Base-by-base conservation (phyloP, 257 asterid species). In the Voacanga thouarsii region DNA sequence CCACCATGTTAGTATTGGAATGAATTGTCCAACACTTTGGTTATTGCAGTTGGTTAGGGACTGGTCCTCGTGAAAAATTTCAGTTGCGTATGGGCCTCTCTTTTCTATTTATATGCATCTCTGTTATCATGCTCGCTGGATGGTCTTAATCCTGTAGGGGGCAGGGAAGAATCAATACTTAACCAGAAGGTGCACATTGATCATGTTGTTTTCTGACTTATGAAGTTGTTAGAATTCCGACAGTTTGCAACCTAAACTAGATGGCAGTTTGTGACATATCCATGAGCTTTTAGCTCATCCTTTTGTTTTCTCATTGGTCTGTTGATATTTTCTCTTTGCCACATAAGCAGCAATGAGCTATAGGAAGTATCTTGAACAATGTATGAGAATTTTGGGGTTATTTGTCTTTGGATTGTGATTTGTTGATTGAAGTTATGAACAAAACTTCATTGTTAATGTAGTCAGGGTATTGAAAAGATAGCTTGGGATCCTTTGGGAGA, bases 401-500 rank as follows among this genome's bases (percentile, higher is more conserved):
- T 12, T 23, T 28, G 26, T 49, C 50, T 6, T 49, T 18, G 37
- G 37, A 14, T 49, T 14, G 30, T 4, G 30, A 49, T 15, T 21
- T 63, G 24, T 44, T 47, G 18, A 30, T 74, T 30, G 12, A 47
- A 6, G 39, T 15, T 70, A 9, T 41, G 73, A 68, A 23, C 16
- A 68, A 41, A 68, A 21, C 51, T 21, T 4, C 33, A 9, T 78
- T 41, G 37, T 63, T 59, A 79, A 21, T 82, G 67, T 89, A 91
- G 98, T 84, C 88, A 45, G 65, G 86, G 90, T 77, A 89, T 95
- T 79, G 93, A 92, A 84, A 95, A 93, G 91, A 89, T 95, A 84
- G 97, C 97, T 66, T 93, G 98, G 99, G 98, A 95, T 87, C 93
- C 92, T 83, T 93, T 97, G 49, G 98, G 99, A 75, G 99, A 95